Evolutionary conservation across 2,329 filamentous ascomycete genomes (phyloP).

Genomic region (Spiromastix sp.): DNA sequence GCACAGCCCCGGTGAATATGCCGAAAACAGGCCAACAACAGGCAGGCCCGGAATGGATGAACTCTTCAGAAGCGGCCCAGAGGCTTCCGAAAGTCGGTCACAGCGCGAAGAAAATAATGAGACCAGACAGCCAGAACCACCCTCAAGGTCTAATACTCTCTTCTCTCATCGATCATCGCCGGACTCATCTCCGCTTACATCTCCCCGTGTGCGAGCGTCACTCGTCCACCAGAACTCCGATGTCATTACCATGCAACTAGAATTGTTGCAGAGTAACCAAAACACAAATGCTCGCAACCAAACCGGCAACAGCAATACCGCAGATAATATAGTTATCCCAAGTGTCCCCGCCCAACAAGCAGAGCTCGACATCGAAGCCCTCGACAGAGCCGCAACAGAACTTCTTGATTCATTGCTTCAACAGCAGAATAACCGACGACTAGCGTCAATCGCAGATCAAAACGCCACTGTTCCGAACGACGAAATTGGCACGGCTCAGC

Average conservation of each 20-base stretch:
- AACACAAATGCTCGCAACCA: conserved; percentile 15
- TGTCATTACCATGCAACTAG: conserved; percentile 35
- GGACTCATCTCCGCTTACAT: conserved; percentile 30
- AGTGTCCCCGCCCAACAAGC: conserved; percentile 7
- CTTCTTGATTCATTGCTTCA: conserved; percentile 25
- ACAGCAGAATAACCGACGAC: conserved; percentile 6
- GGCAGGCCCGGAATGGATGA: conserved; percentile 13
- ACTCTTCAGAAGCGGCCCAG: conserved; percentile 9
- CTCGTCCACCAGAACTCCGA: conserved; percentile 34
- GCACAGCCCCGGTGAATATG: conserved; percentile 22
- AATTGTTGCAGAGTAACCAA: conserved; percentile 25
- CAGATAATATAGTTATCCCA: conserved; percentile 1
- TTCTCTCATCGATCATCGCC: conserved; percentile 31
- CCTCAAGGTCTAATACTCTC: conserved; percentile 30
- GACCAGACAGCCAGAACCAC: conserved; percentile 10
- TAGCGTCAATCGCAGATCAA: conserved; percentile 7
- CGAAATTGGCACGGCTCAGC: conserved; percentile 20
- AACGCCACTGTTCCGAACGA: conserved; percentile 21
- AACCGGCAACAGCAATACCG: neutral
- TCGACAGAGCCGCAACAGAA: conserved; percentile 18
- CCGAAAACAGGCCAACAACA: conserved; percentile 17
- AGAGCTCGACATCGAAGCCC: conserved; percentile 17
- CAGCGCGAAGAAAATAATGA: neutral
- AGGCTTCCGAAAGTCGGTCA: neutral
- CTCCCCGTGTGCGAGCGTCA: conserved; percentile 32